Percentiles rank a stretch among this genome's conserved stretches.
These are phyloP conservation scores for Coniosporium tulheliwenetii DNA, from an alignment of 2,329 filamentous ascomycete species.

Conservation along the genomic window DNA sequence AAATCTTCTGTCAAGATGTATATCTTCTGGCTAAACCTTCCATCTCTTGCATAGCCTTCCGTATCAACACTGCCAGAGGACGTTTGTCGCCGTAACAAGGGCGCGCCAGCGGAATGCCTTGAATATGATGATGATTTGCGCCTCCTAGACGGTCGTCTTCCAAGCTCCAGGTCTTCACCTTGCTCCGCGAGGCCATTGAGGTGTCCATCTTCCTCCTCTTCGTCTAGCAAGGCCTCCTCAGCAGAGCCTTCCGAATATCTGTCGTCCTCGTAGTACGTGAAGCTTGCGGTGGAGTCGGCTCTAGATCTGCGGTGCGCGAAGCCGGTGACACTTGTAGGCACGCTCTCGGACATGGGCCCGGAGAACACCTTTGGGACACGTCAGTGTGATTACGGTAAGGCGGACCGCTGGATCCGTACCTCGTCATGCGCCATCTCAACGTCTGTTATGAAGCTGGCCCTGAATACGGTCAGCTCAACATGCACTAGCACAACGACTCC, in stretches of 20 bases:
- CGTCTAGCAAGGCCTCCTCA: constrained; percentile 32
- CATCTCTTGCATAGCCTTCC: constrained; percentile 43
- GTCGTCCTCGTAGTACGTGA: constrained; percentile 69
- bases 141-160: constrained; percentile 29
- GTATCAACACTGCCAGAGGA: constrained; percentile 50
- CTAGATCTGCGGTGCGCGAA: constrained; percentile 73
- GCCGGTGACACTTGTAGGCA: constrained; percentile 86
- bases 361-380: constrained; percentile 50
- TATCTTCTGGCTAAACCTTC: constrained; percentile 70
- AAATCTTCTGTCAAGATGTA: constrained; percentile 89
- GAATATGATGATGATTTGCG: constrained; percentile 50
- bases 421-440: constrained; percentile 99
- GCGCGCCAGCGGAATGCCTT: constrained; percentile 39
- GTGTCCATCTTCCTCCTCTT: constrained; percentile 22
- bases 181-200: constrained; percentile 24
- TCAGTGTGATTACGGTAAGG: not conserved
- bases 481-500: not conserved
- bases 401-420: constrained; percentile 30
- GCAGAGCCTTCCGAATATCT: constrained; percentile 33
- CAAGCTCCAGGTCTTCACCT: constrained; percentile 26
- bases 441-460: constrained; percentile 70
- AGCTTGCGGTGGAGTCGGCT: constrained; percentile 75
- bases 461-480: constrained; percentile 11
- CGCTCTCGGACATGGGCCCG: constrained; percentile 83
- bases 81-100: constrained; percentile 54